Base-by-base conservation (phyloP, 495 filamentous ascomycete species). In the Trichoderma asperelloides region DNA sequence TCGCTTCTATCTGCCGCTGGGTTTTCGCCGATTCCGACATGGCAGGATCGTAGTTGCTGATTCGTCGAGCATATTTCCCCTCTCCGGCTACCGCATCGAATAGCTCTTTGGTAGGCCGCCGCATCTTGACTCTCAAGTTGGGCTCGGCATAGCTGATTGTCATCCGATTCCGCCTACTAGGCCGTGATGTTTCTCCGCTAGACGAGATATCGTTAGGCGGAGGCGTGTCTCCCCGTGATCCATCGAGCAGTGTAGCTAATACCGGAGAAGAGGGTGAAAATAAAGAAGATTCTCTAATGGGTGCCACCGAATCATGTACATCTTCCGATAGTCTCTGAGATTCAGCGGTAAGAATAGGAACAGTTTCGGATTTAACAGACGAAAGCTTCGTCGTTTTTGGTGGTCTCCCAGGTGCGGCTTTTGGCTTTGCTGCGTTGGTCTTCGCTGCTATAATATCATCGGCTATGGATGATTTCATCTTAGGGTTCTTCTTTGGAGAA, bases 131-230 rank as follows among this genome's bases (percentile, higher is more conserved):
- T 64, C 90, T 83, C 40, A 96, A 79, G 71, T 90, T 96, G 11
- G 92, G 92, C 74, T 94, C 89, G 27, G 91, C 90, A 74, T 96
- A 96, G 78, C 90, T 95, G 62, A 96, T 83, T 37, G 83, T 81
- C 8, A 84, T 78, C 64, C 87, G 79, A 15, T 87, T 83, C 68
- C 91, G 86, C 30, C 92, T 80, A 55, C 84, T 86, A 12, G 85
- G 82, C 62, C 90, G 82, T 41, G 78, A 80, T 64, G 79, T 80
- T 43, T 82, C 79, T 62, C 80, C 82, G 9, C 73, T 76, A 2
- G 78, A 79, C 28, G 80, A 80, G 67, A 85, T 77, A 67, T 87
- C 84, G 33, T 78, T 74, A 1, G 84, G 81, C n/a, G 83, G 83
- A n/a, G 84, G 85, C 0, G 84, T 81, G 66, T 85, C 80, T 71